Evolutionary conservation across 2,329 filamentous ascomycete genomes (phyloP), one percentile per base, ranked within the genome.

Genomic region (Botrytis elliptica): DNA sequence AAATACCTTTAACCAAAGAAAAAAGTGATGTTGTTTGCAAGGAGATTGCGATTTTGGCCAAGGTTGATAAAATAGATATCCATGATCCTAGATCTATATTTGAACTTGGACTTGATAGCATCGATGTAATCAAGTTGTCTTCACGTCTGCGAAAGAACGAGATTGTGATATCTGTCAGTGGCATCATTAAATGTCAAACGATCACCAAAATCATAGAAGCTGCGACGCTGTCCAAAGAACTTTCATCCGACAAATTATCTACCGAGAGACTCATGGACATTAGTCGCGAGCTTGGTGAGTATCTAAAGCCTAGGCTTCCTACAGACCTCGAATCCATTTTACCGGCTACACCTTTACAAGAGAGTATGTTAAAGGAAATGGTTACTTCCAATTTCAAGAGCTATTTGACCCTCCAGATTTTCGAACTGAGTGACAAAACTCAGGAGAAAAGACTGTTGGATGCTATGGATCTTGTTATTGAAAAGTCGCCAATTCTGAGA

Each of bases 101-200:
- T 57, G 90, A 95, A 77, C 86, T 98, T 46, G 95, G 95, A 0
- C 86, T 98, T 10, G 95, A 98, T 84, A 97, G 95, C 79, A 97
- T 98, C 74, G 95, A 98, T 81, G 88, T 92, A 2, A 95, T 98
- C 81, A 97, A 94, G 78, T 84, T 98, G 0, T 92, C 93, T 0
- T 90, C 93, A 0, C 87, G 90, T 71, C 85, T 97, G 2, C 92
- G 88, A 76, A 88, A 86, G 63, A 82, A 83, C 7, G 87, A 86
- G 0, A 83, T 96, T 33, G 80, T 83, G 0, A 81, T 97, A 18
- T 84, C 91, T 0, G 89, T 95, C n/a, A 93, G 93, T 77, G 85
- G 86, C n/a, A 90, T 98, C 36, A 92, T 97, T 86, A 90, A 88
- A 70, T 86, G 86, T 5, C 89, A 92, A 70, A 93, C 88, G 0